phyloP scores from a whole-genome alignment of 257 asterid species.

The Solanum boliviense region DNA sequence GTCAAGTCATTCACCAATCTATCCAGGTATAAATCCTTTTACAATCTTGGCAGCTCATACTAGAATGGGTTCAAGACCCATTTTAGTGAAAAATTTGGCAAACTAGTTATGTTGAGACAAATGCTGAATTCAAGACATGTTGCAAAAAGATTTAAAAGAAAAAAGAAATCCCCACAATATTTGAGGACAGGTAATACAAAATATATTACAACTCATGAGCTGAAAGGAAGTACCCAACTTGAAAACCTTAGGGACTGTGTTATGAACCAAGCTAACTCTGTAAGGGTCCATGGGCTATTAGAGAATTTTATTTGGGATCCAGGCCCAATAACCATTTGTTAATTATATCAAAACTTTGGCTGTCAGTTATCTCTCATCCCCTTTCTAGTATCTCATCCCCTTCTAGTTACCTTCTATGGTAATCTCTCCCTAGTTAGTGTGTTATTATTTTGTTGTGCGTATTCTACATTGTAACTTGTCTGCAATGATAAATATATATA shows the following conservation, averaged over 20 bases:
- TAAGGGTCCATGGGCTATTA: too few species aligned
- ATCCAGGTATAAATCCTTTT: too few species aligned
- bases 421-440: background rate
- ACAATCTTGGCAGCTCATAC: background rate
- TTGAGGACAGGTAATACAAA: background rate
- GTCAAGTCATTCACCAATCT: too few species aligned
- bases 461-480: background rate
- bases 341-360: too few species aligned
- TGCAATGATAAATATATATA: background rate
- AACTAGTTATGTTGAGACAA: background rate
- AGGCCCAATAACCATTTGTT: too few species aligned
- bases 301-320: too few species aligned
- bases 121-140: background rate
- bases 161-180: background rate
- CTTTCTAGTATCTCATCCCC: too few species aligned
- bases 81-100: background rate
- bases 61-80: background rate
- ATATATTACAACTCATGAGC: background rate
- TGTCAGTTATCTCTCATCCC: too few species aligned
- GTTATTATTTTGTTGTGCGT: background rate
- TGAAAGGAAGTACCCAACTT: background rate
- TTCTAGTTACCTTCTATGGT: too few species aligned
- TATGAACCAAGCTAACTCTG: too few species aligned
- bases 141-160: background rate
- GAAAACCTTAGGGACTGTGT: background rate